Conservation (phyloP, 2,329 filamentous ascomycete species). For the Falciphora oryzae region DNA sequence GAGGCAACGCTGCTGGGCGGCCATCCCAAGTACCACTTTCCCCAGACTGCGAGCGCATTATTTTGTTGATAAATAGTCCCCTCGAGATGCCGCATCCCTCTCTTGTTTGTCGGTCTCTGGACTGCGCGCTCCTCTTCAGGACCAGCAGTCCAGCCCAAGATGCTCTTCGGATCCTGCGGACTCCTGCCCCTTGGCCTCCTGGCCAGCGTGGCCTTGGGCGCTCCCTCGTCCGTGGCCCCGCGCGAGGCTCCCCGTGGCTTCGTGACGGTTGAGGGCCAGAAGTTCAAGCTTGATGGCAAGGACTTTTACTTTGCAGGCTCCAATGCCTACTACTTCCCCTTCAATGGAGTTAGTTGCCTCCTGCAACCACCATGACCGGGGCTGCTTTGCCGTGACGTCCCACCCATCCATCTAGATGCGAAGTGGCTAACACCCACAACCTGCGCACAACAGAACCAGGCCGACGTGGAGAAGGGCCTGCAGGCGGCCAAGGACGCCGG, state of each 20-base stretch:
- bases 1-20: background rate
- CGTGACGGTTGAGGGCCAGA: constrained; percentile 41
- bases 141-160: background rate
- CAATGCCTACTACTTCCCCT: constrained; percentile 53
- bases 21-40: too few species aligned
- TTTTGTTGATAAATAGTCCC: background rate
- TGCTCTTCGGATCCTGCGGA: constrained; percentile 6
- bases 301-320: constrained; percentile 52
- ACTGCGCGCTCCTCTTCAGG: background rate
- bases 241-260: constrained; percentile 31
- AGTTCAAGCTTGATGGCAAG: constrained; percentile 48
- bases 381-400: background rate
- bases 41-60: background rate
- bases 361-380: background rate
- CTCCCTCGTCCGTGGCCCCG: background rate
- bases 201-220: constrained; percentile 6
- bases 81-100: background rate
- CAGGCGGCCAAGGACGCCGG: constrained; percentile 52
- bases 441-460: constrained; percentile 32
- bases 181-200: constrained; percentile 7
- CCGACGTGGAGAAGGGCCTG: constrained; percentile 49
- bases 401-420: constrained; percentile 4
- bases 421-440: background rate
- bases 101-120: background rate
- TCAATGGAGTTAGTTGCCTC: constrained; percentile 37